Evolutionary conservation across 2,329 filamentous ascomycete genomes (phyloP).

Genomic region (Camillea tinctor): DNA sequence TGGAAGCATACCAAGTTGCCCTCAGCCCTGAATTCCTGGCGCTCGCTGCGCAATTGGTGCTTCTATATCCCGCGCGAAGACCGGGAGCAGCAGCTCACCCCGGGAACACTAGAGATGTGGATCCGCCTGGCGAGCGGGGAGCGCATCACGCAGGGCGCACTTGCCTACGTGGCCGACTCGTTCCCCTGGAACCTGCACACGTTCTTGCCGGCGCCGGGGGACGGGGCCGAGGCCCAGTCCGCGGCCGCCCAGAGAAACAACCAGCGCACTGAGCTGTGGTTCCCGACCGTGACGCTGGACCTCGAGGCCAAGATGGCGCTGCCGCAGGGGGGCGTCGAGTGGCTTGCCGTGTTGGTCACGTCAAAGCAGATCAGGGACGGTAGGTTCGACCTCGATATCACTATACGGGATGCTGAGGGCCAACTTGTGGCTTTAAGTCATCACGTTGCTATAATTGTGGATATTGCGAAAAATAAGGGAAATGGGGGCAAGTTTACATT

Average conservation of each 20-base stretch:
- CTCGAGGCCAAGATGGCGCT: constrained; percentile 74
- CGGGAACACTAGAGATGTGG: constrained; percentile 59
- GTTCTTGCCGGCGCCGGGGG: constrained; percentile 21
- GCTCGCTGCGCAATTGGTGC: constrained; percentile 18
- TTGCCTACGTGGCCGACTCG: constrained; percentile 63
- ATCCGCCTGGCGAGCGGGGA: constrained; percentile 54
- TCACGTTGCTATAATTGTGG: constrained; percentile 65
- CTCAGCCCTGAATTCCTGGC: constrained; percentile 6
- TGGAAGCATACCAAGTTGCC: constrained; percentile 17
- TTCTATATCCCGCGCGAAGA: constrained; percentile 16
- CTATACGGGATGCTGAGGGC: constrained; percentile 61
- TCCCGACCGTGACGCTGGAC: constrained; percentile 73
- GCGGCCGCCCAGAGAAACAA: too few species aligned
- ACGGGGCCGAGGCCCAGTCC: not conserved
- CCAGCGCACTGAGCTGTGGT: constrained; percentile 54
- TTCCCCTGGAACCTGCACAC: constrained; percentile 61
- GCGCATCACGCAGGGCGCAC: constrained; percentile 57
- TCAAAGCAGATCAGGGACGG: constrained; percentile 69
- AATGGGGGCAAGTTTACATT: not conserved
- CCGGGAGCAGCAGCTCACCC: not conserved
- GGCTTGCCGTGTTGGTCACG: constrained; percentile 65
- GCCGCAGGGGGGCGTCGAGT: constrained; percentile 67
- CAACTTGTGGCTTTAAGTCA: constrained; percentile 67
- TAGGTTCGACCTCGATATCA: constrained; percentile 71
- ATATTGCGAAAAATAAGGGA: constrained; percentile 57